Percentiles rank a stretch among this genome's conserved stretches.
Conservation (phyloP, 2,329 filamentous ascomycete genomes). For the Thielaviopsis euricoi region DNA sequence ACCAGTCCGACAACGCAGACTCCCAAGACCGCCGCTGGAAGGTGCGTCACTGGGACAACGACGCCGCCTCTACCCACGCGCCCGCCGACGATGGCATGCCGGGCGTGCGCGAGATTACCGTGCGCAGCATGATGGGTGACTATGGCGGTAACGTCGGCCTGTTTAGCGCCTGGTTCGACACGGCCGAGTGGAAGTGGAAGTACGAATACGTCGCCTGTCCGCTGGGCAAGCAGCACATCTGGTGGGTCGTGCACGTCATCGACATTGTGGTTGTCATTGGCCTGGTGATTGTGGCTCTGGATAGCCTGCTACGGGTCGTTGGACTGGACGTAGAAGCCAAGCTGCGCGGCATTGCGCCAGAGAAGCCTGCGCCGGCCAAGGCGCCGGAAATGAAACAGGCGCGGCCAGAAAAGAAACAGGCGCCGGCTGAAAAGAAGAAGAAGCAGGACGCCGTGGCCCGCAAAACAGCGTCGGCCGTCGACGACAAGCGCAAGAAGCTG, state of each 20-base stretch:
- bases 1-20: constrained; percentile 34
- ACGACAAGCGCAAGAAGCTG: background rate
- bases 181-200: constrained; percentile 54
- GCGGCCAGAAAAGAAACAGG: background rate
- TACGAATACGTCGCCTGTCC: constrained; percentile 66
- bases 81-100: constrained; percentile 30
- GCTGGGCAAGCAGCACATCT: constrained; percentile 74
- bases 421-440: too few relatives aligned
- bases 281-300: background rate
- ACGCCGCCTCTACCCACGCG: constrained; percentile 23
- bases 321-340: constrained; percentile 8
- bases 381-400: background rate
- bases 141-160: constrained; percentile 86
- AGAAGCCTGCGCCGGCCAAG: background rate
- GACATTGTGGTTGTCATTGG: constrained; percentile 1
- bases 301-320: background rate
- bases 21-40: constrained; percentile 32
- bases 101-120: constrained; percentile 73
- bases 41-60: constrained; percentile 30
- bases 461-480: background rate
- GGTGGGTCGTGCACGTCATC: constrained; percentile 45
- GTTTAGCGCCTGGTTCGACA: constrained; percentile 78
- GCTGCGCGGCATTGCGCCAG: background rate
- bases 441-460: background rate
- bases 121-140: constrained; percentile 96